Evolutionary conservation across 2,329 filamentous ascomycete genomes (phyloP), one percentile per base, ranked within the genome.

Genomic region (Ascochyta viciae-villosae): DNA sequence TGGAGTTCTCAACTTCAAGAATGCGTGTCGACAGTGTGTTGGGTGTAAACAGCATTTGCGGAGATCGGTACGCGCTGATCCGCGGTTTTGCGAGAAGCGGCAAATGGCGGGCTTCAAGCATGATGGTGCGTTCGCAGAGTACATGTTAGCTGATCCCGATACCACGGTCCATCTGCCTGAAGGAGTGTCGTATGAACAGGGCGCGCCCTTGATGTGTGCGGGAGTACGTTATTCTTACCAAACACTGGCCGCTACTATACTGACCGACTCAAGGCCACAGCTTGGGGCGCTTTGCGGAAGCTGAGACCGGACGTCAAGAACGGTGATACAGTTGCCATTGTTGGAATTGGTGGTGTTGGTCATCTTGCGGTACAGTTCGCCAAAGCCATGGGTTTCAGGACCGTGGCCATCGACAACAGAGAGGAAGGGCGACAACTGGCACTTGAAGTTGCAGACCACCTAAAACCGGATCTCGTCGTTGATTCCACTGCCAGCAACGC

Each of bases 261-360:
- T 56, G 33, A 56, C 31, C 4, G 5, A 9, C 3, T 23, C 23
- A 39, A 66, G 67, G 63, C 68, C n/a, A 69, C 67, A n/a, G 64
- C 64, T 38, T 65, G 66, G 66, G 65, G 68, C 26, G 65, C 64
- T 6, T 44, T 69, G 33, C 50, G 52, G 38, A 68, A 68, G 10
- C 41, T 66, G 13, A 60, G 47, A 35, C 61, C 61, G 33, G 63
- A 66, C 9, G 62, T 64, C 22, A 80, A 83, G 39, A 84, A 89
- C 6, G 91, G 90, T 22, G 87, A 94, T 75, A 85, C 82, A 16
- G 85, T 96, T 15, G 91, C 89, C 61, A 87, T 96, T 58, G 90
- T 94, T 52, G 92, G 92, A 66, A 91, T 91, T 23, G 91, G 91
- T 58, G 90, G 90, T 61, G 83, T 96, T 54, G 91, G 91, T n/a